Evolutionary conservation across 2,329 filamentous ascomycete genomes (phyloP), one percentile per base, ranked within the genome.

Genomic region (Ophiostoma triangulosporum): DNA sequence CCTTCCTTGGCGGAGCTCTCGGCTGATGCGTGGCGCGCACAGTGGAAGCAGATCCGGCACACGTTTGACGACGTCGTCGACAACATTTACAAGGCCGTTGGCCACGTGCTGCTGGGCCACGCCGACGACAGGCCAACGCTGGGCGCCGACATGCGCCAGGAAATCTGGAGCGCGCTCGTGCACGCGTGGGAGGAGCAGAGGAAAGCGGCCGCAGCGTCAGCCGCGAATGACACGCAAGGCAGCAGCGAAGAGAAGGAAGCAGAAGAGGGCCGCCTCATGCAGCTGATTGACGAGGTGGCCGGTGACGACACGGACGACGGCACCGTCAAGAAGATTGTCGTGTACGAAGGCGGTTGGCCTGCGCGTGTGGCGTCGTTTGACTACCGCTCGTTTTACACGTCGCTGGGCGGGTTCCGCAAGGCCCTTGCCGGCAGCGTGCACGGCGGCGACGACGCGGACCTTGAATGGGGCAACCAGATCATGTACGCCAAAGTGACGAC

Each of bases 401-500:
- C 84, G 56, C 73, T 97, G 9, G 69, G 72, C 24, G 70, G 78
- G 26, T 94, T 89, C 63, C 80, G 85, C 51, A 59, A 62, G 27
- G 65, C 65, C 5, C 74, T 77, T 48, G 73, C 76, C 1, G 17
- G 31, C 75, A 79, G 46, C 80, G 0, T 71, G 77, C 15, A 11
- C 20, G 24, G 9, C 52, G 17, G 31, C 35, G 32, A 20, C 29
- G 50, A 32, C 43, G 36, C 35, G 12, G 58, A 56, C 33, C 51
- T 48, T 3, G 70, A 78, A 24, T 97, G 94, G 73, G 93, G 93
- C 4, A 78, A 82, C 50, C 71, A 78, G 50, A 68, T 98, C 3
- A 72, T 97, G 58, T 97, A 97, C 63, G 90, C 86, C 52, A 88
- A 96, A 65, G 88, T 95, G 6, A 76, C 96, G 15, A 96, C 91